Evolutionary conservation across 331 rosid genomes (phyloP), one percentile per base, ranked within the genome.

Genomic region (Pyracantha coccinea): DNA sequence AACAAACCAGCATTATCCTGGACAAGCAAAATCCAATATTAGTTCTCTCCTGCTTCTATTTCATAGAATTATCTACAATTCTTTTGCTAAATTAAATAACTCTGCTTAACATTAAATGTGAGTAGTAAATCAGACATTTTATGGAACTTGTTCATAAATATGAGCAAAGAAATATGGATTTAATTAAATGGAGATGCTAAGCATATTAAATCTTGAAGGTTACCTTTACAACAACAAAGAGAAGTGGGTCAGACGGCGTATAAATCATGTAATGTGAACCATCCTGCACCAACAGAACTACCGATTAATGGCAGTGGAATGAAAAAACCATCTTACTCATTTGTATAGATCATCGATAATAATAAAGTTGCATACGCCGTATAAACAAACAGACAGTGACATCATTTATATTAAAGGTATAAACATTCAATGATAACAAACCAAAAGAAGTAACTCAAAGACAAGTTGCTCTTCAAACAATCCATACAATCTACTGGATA

Each of bases 231-330:
- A 84, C 96, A 71, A 91, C 94, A 84, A 88, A 93, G 74, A 86
- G 97, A 81, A 86, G 92, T 41, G 98, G 98, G 78, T 93, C 93
- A 21, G 98, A 85, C 45, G 91, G 96, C n/a, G 98, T 93, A 75
- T 93, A 91, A 77, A 93, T 86, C 92, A 93, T 84, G 85, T 93
- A 91, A 68, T 75, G 91, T 5, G 86, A 79, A 82, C 89, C 96
- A 69, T 89, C 90, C 98, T 93, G 83, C 78, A 84, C 72, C 32
- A 32, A 65, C 71, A 78, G 17, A 60, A 64, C 73, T 24, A 78
- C 4, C 55, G 60, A 35, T 83, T 66, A 31, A 53, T 9, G 79
- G 69, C 28, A 25, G 72, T 21, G 76, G 35, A 28, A 29, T 61
- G 75, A 80, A 69, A 60, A 55, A 25, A 17, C 65, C 52, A 47